Evolutionary conservation across 768 basidiomycete genomes (phyloP), one percentile per base, ranked within the genome.

Genomic region (Exidia glandulosa): DNA sequence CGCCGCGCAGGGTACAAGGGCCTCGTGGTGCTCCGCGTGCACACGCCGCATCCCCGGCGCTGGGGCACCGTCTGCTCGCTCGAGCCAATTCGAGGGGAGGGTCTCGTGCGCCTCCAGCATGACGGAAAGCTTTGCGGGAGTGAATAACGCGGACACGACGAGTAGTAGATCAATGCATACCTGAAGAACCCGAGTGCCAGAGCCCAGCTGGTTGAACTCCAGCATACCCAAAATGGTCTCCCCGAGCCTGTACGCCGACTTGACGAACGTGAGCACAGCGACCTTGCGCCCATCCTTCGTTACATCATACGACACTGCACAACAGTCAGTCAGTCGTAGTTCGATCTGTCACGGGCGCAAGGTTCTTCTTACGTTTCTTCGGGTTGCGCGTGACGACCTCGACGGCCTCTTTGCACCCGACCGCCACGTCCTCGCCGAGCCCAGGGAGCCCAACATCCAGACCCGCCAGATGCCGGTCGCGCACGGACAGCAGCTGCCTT

Each of bases 201-300:
- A 14, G 87, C 79, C 36, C 82, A 73, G 4, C 86, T 84, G 81
- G 68, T 99, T 98, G 63, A 98, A 69, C 67, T 91, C 86, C 27
- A 99, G 86, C 0, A 94, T 85, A 2, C 94, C 95, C 50, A 86
- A 73, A 27, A 97, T 84, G 0, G 93, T 94, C 74, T 99, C 94
- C 3, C 95, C 95, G 0, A 97, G 81, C 23, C 95, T 75, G 71
- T 90, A 97, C 0, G 90, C 88, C 41, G 87, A 85, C 73, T 97
- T 97, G 29, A 89, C 84, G 63, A 99, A 90, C 0, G 94, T 96
- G 14, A 99, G 72, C 36, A 90, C 85, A 5, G 95, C 94, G 60
- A 98, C 92, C 45, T 84, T 83, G 36, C 88, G 81, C 0, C 89
- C 92, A 34, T 95, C 91, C 75, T 97, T 96, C 68, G 86, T 89